Conservation (phyloP, 805 yeast species). For the Metschnikowia koreensis region DNA sequence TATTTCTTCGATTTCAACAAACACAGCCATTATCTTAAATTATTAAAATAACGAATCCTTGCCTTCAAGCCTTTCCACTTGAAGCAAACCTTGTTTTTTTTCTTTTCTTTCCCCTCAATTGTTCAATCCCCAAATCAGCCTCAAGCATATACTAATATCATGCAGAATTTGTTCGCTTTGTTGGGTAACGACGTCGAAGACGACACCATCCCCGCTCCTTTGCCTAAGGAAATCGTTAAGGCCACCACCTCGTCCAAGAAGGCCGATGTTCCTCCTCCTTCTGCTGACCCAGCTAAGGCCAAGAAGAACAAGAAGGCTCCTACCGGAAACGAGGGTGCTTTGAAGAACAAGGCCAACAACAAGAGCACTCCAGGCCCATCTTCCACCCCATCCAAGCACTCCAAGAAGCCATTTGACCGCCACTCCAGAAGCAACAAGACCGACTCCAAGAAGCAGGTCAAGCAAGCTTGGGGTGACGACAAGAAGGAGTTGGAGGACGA, state of each 20-base stretch:
- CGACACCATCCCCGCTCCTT: constrained; percentile 50
- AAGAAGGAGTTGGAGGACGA: constrained; percentile 66
- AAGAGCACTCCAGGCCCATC: constrained; percentile 59
- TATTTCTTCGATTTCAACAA: too few species aligned
- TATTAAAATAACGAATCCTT: background rate
- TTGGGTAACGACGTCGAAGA: constrained; percentile 90
- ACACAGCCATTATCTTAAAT: too few species aligned
- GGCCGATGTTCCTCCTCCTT: constrained; percentile 76
- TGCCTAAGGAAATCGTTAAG: constrained; percentile 78
- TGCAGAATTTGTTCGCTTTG: constrained; percentile 74
- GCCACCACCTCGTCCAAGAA: constrained; percentile 83
- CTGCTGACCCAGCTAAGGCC: constrained; percentile 78
- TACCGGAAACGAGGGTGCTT: constrained; percentile 87
- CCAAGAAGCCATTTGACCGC: constrained; percentile 72
- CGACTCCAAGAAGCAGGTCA: constrained; percentile 81
- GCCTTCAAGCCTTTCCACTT: background rate
- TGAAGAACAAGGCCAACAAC: constrained; percentile 63
- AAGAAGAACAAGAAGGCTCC: constrained; percentile 67
- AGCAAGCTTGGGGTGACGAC: constrained; percentile 88
- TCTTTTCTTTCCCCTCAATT: background rate
- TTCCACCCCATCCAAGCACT: constrained; percentile 51
- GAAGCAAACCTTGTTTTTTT: background rate
- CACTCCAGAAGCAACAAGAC: constrained; percentile 79
- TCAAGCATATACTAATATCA: constrained; percentile 4
- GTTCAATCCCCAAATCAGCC: background rate